phyloP scores from a whole-genome alignment of 129 eudicot genomes.

The Pittosporum tobira region DNA sequence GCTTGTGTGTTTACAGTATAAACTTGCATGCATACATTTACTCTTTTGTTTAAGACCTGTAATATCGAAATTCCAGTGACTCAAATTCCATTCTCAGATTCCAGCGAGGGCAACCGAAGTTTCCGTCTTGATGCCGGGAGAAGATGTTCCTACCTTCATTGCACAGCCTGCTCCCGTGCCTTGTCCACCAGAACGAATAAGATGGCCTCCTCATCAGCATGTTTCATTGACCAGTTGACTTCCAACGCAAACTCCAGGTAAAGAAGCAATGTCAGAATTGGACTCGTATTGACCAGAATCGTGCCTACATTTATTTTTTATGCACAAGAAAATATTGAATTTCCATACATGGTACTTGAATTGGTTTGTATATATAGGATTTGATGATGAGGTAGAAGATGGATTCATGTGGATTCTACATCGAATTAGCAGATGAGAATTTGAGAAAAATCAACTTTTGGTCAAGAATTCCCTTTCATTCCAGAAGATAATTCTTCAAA shows the following conservation, averaged over 20 bases:
- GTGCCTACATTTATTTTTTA: not conserved
- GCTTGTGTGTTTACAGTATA: too few relatives aligned
- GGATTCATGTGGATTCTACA: not conserved
- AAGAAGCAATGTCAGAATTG: not conserved
- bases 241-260: slow-evolving; percentile 22
- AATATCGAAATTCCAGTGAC: not conserved
- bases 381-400: slow-evolving; percentile 2
- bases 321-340: not conserved
- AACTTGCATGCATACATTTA: too few relatives aligned
- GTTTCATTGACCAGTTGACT: slow-evolving; percentile 14
- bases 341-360: not conserved
- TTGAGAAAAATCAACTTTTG: too few relatives aligned
- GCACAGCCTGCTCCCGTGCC: slow-evolving; percentile 88
- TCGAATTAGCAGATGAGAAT: not conserved
- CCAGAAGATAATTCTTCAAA: too few relatives aligned
- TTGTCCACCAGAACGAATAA: slow-evolving; percentile 53
- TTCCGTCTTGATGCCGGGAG: slow-evolving; percentile 89
- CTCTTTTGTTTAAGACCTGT: not conserved
- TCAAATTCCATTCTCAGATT: slow-evolving; percentile 27
- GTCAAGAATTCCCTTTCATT: too few relatives aligned
- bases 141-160: slow-evolving; percentile 70
- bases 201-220: slow-evolving; percentile 48
- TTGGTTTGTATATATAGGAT: slow-evolving; percentile 5
- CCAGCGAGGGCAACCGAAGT: slow-evolving; percentile 52
- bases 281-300: not conserved